Evolutionary conservation across 2,329 filamentous ascomycete genomes (phyloP).

Genomic region (Colletotrichum sp.): DNA sequence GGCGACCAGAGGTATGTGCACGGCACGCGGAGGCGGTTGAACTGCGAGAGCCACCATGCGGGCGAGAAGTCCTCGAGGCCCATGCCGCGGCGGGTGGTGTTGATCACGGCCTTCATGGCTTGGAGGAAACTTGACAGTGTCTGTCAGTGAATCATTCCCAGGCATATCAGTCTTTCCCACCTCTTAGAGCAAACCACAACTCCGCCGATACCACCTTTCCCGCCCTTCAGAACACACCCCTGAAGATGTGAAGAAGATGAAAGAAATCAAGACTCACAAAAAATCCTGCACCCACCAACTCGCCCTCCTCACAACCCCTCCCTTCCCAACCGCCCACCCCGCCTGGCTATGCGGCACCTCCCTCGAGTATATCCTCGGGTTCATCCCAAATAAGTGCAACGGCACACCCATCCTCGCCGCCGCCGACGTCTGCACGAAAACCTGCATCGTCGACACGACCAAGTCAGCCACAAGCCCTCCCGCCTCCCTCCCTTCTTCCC

Average conservation of each 20-base stretch:
- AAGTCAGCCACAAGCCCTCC: constrained; percentile 28
- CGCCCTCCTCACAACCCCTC: background rate
- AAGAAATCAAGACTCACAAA: background rate
- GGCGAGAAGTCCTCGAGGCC: constrained; percentile 51
- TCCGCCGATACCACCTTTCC: background rate
- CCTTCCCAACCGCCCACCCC: background rate
- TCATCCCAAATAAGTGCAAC: constrained; percentile 73
- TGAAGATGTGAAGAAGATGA: background rate
- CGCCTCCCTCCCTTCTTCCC: background rate
- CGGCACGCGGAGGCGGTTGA: constrained; percentile 51
- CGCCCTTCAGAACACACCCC: no score
- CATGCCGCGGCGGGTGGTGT: constrained; percentile 48
- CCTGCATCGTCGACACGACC: constrained; percentile 30
- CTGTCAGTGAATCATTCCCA: background rate
- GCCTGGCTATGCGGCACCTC: constrained; percentile 17
- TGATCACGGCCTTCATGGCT: constrained; percentile 39
- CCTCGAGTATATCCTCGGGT: constrained; percentile 9
- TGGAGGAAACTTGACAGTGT: background rate
- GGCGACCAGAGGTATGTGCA: constrained; percentile 50
- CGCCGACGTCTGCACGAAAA: constrained; percentile 29
- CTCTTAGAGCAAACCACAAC: background rate
- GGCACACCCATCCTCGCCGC: constrained; percentile 65
- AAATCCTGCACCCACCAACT: constrained; percentile 13
- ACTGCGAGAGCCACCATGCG: constrained; percentile 52
- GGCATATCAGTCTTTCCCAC: accelerated